A percentile compares a stretch with the other conserved stretches of the same genome.
Conservation (phyloP, 2,329 filamentous ascomycete species). For the Pseudocercospora fijiensis region DNA sequence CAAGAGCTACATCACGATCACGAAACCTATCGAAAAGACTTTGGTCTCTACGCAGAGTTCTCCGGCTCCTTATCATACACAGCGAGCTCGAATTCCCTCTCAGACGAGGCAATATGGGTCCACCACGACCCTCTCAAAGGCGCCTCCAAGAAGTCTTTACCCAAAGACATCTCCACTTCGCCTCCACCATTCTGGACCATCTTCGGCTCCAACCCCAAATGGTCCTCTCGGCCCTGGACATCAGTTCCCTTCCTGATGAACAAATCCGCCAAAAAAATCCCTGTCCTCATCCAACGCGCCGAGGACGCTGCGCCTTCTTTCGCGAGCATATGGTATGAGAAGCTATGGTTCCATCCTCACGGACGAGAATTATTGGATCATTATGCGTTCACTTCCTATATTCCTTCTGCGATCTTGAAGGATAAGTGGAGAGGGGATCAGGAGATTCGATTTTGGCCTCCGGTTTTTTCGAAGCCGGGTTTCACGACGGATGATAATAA, state of each 20-base stretch:
- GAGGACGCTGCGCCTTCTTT: not conserved
- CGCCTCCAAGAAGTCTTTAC: slow-evolving; percentile 1
- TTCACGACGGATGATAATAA: slow-evolving; percentile 7
- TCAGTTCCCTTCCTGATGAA: slow-evolving; percentile 16
- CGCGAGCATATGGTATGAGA: slow-evolving; percentile 9
- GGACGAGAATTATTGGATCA: slow-evolving; percentile 15
- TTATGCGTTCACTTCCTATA: slow-evolving; percentile 3
- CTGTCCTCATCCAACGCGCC: slow-evolving; percentile 14
- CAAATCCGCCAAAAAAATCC: slow-evolving; percentile 10
- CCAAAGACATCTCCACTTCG: slow-evolving; percentile 16
- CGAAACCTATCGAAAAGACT: not conserved
- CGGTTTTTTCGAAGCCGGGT: slow-evolving; percentile 11
- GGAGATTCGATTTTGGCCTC: slow-evolving; percentile 14
- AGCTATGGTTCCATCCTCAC: slow-evolving; percentile 23
- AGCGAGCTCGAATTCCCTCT: not conserved
- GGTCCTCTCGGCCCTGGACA: slow-evolving; percentile 11
- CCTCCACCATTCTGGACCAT: slow-evolving; percentile 22
- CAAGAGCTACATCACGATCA: slow-evolving; percentile 6
- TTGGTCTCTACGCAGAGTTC: not conserved
- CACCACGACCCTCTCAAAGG: not conserved
- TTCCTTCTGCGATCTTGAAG: slow-evolving; percentile 10
- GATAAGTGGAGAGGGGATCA: not conserved
- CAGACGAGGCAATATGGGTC: not conserved
- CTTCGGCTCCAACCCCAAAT: not conserved
- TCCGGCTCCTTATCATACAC: not conserved